phyloP scores from a whole-genome alignment of 768 basidiomycete genomes.

The Trametes sanguinea region DNA sequence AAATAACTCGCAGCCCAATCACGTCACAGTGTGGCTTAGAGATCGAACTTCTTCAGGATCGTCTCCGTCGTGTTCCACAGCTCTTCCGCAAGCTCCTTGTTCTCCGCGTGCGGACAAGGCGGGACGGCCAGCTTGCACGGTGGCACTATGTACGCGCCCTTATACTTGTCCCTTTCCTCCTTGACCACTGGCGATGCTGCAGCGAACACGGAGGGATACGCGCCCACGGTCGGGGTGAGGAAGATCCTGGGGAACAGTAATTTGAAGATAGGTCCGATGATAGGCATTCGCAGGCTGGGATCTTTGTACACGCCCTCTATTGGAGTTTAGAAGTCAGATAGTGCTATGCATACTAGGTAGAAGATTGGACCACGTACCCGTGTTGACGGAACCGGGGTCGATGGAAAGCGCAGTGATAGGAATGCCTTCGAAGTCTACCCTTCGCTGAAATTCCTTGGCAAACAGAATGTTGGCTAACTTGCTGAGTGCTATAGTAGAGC shows the following conservation, averaged over 20 bases:
- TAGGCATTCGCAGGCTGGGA: slow-evolving; percentile 1
- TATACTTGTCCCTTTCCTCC: slow-evolving; percentile 36
- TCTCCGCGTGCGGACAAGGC: slow-evolving; percentile 29
- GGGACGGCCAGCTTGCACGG: slow-evolving; percentile 34
- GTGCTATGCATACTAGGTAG: background rate
- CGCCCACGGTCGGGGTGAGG: slow-evolving; percentile 35
- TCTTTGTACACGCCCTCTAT: slow-evolving; percentile 21
- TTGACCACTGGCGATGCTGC: slow-evolving; percentile 40
- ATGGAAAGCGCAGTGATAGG: slow-evolving; percentile 44
- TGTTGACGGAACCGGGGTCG: slow-evolving; percentile 45
- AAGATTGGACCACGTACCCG: slow-evolving; percentile 30
- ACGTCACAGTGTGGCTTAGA: slow-evolving; percentile 3
- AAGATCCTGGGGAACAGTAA: slow-evolving; percentile 33
- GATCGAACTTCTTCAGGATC: slow-evolving; percentile 33
- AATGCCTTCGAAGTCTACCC: slow-evolving; percentile 38
- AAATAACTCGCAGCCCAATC: too few relatives aligned
- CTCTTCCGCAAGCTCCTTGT: slow-evolving; percentile 39
- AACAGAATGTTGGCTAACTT: slow-evolving; percentile 57
- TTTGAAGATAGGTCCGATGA: slow-evolving; percentile 7
- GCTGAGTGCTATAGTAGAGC: slow-evolving; percentile 39
- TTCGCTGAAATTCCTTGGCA: slow-evolving; percentile 51
- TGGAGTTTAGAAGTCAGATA: background rate
- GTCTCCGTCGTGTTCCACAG: slow-evolving; percentile 42
- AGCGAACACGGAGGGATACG: slow-evolving; percentile 42
- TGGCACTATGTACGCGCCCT: slow-evolving; percentile 42